Evolutionary conservation across 148 eudicot species (phyloP).

Genomic region (Vaccinium darrowii): DNA sequence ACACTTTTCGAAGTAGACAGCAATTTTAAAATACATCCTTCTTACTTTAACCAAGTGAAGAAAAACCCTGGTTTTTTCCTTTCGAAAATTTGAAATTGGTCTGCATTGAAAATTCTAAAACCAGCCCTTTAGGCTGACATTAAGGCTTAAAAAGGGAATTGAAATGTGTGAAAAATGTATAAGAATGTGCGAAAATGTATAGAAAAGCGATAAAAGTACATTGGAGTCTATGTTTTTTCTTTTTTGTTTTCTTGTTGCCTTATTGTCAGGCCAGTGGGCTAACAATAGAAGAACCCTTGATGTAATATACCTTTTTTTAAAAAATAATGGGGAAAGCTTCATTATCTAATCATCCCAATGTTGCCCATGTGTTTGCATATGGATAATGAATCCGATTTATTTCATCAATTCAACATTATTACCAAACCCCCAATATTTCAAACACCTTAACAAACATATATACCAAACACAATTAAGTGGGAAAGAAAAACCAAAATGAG

Average conservation of each 20-base stretch:
- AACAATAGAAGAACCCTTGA: too few species aligned
- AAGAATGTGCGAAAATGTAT: too few species aligned
- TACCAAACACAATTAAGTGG: not conserved
- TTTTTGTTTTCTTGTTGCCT: too few species aligned
- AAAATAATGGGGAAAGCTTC: not conserved
- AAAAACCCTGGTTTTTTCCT: not conserved
- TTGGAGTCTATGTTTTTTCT: too few species aligned
- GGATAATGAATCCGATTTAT: not conserved
- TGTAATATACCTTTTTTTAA: too few species aligned
- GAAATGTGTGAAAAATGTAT: too few species aligned
- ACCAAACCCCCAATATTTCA: not conserved
- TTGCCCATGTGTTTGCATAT: not conserved
- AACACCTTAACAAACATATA: not conserved
- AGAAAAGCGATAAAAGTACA: too few species aligned
- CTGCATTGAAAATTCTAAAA: not conserved
- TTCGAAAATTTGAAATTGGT: not conserved
- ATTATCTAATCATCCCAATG: not conserved
- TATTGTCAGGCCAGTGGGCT: too few species aligned
- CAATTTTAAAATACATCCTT: not conserved
- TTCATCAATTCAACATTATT: not conserved
- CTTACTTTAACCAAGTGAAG: not conserved
- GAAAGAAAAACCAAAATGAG: not conserved
- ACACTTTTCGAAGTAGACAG: not conserved
- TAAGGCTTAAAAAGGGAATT: too few species aligned
- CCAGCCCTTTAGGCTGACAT: too few species aligned